Base-by-base conservation (phyloP, 148 eudicot genomes). In the Amaranthus cruentus region DNA sequence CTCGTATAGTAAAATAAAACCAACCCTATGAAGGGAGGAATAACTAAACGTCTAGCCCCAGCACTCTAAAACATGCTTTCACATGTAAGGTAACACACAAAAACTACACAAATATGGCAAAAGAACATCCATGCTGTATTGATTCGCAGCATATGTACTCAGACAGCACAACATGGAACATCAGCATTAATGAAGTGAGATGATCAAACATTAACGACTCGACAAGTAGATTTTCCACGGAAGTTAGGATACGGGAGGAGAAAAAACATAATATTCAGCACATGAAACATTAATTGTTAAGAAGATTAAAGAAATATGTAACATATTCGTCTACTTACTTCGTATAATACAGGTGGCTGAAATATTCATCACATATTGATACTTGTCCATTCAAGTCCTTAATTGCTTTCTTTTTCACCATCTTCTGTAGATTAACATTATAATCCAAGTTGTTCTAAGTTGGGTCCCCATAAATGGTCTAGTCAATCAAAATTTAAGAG, bases 271-370 rank as follows among this genome's bases (percentile, higher is more conserved):
- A 21, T 53, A 61, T 28, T 64, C 54, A 74, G 65, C 58, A 73
- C 76, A 73, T 68, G 66, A 74, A 51, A 66, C 74, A 68, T 47
- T 43, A 73, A 47, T 7, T 67, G 62, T 67, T 47, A 18, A 78
- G 28, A 15, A 6, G 46, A 4, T 52, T 61, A 69, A 52, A 55
- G 21, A 57, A 65, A 79, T 54, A 18, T 54, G 59, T 9, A 69
- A 48, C 53, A 68, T 69, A 21, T 56, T 55, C 42, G 49, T n/a
- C 10, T 62, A 79, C 78, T 74, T 79, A 70, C 82, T 62, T 69
- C 2, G 74, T 64, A 55, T 47, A 64, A 54, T 67, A 75, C 67
- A 79, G 55, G 75, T 74, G 71, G 75, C 78, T 50, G 75, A 50
- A 55, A 48, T 70, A 70, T 74, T 66, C 75, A 74, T 56, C 81